Conservation (phyloP, 257 asterid genomes). For the Cynanchum wilfordii region DNA sequence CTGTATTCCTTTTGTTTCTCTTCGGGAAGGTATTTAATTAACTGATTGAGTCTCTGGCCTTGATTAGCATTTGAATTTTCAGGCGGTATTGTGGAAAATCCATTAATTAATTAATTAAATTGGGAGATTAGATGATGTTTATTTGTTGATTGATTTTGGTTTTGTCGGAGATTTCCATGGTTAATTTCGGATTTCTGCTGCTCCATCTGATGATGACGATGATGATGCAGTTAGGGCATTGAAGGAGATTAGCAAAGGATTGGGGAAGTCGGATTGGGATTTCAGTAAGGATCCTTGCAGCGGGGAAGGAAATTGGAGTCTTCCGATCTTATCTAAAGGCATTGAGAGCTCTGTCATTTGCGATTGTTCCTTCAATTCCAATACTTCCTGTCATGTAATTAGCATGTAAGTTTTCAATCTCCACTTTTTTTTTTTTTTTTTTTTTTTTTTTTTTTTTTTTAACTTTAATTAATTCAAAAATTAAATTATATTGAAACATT, state of each 20-base stretch:
- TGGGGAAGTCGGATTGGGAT: constrained; percentile 85
- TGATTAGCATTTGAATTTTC: no score
- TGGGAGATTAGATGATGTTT: no score
- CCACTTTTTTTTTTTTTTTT: no score
- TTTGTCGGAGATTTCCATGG: not conserved
- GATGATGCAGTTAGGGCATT: constrained; percentile 49
- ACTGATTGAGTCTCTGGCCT: no score
- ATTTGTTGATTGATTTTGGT: not conserved
- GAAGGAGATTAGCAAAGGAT: constrained; percentile 48
- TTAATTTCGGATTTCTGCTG: constrained; percentile 3
- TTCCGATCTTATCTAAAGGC: constrained; percentile 47
- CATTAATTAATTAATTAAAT: no score
- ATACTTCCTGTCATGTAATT: constrained; percentile 62
- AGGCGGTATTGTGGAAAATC: no score
- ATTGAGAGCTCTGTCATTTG: constrained; percentile 63
- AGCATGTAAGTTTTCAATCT: constrained; percentile 41
- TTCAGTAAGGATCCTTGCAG: constrained; percentile 70
- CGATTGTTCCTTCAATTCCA: constrained; percentile 55
- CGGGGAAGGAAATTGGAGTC: constrained; percentile 70
- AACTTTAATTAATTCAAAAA: no score
- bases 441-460: no score
- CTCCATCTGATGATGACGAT: not conserved
- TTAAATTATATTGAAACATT: no score
- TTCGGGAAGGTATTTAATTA: no score
- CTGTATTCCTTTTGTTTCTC: no score